These are phyloP conservation scores for Ephemerocybe angulata DNA, from an alignment of 768 basidiomycete genomes.

Conservation along the genomic window DNA sequence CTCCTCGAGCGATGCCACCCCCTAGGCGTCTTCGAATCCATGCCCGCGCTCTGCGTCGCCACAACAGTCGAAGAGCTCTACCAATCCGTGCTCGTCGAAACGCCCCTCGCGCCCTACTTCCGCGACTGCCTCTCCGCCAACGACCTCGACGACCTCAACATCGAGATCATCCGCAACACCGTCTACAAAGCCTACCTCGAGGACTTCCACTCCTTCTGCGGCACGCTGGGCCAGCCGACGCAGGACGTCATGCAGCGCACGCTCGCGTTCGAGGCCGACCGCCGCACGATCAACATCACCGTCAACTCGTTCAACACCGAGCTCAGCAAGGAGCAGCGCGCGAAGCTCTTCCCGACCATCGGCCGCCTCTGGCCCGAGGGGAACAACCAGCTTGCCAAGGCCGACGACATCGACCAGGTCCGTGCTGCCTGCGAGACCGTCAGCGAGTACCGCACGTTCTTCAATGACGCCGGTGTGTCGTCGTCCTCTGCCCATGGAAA, in stretches of 20 bases:
- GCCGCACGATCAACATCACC: slow-evolving; percentile 96
- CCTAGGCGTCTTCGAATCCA: slow-evolving; percentile 93
- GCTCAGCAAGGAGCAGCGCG: slow-evolving; percentile 91
- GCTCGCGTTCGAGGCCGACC: slow-evolving; percentile 94
- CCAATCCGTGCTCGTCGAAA: slow-evolving; percentile 95
- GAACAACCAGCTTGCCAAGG: slow-evolving; percentile 88
- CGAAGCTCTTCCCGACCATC: slow-evolving; percentile 89
- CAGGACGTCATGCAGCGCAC: slow-evolving; percentile 89
- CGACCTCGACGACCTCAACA: slow-evolving; percentile 97
- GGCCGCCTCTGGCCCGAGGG: slow-evolving; percentile 94
- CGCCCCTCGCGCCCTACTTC: slow-evolving; percentile 96
- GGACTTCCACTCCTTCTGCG: slow-evolving; percentile 87
- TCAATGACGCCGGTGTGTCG: slow-evolving; percentile 61
- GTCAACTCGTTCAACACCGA: slow-evolving; percentile 98
- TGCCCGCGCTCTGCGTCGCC: slow-evolving; percentile 98
- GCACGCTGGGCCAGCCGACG: slow-evolving; percentile 79
- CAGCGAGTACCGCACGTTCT: slow-evolving; percentile 88
- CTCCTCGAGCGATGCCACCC: slow-evolving; percentile 96
- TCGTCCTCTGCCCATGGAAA: slow-evolving; percentile 30
- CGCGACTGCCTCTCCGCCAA: slow-evolving; percentile 91
- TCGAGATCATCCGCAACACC: slow-evolving; percentile 99
- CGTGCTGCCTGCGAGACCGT: slow-evolving; percentile 83
- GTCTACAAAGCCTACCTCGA: slow-evolving; percentile 99
- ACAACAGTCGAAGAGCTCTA: slow-evolving; percentile 98
- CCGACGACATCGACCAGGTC: slow-evolving; percentile 94